These are phyloP conservation scores for Wickerhamiella qilinensis DNA, from an alignment of 805 yeast species.

Conservation along the genomic window DNA sequence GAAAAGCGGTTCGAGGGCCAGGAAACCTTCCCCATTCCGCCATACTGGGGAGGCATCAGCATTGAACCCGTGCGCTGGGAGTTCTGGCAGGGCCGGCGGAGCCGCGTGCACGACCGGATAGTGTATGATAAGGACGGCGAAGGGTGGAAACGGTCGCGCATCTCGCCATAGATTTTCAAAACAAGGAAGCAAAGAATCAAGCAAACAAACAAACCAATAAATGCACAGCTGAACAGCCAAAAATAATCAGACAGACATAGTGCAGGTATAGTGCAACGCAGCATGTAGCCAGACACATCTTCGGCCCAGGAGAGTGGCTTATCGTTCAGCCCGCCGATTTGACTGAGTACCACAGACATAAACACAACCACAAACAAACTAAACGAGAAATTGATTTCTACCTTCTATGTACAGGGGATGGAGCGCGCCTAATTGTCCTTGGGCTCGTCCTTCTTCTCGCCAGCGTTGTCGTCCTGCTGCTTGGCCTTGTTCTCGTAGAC, in stretches of 20 bases:
- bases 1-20: conserved; percentile 42
- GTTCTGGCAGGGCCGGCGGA: conserved; percentile 93
- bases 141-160: conserved; percentile 46
- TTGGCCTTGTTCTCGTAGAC: conserved; percentile 34
- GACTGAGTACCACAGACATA: no score
- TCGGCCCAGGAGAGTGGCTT: no score
- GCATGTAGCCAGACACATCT: no score
- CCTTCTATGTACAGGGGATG: not conserved
- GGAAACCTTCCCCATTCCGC: conserved; percentile 74
- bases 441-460: conserved; percentile 1
- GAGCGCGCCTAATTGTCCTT: conserved; percentile 6
- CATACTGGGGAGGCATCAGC: conserved; percentile 89
- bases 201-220: no score
- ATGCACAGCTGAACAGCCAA: no score
- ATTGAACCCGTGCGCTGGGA: conserved; percentile 80
- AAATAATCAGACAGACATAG: no score
- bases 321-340: no score
- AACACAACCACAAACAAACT: no score
- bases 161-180: conserved; percentile 46
- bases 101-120: conserved; percentile 81
- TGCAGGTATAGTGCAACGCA: no score
- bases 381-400: no score
- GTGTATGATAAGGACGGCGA: conserved; percentile 33
- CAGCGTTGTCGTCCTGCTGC: conserved; percentile 11
- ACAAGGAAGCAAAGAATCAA: no score